Percentiles rank a stretch among this genome's conserved stretches.
Conservation (phyloP, 495 filamentous ascomycete genomes). For the Podospora anserina region DNA sequence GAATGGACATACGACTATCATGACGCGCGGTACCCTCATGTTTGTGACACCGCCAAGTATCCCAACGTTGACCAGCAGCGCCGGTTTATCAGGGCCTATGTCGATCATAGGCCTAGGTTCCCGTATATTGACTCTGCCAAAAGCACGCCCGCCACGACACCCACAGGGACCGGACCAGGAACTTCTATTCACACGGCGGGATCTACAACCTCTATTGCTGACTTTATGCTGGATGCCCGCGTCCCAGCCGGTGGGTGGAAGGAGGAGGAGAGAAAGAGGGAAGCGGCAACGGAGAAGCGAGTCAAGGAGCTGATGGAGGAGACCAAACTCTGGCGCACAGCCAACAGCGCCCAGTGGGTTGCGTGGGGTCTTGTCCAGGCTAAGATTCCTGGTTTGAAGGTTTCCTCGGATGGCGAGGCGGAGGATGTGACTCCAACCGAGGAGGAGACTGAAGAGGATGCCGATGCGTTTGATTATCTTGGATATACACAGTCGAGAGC, state of each 20-base stretch:
- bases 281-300: conserved; percentile 59
- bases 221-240: conserved; percentile 70
- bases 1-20: conserved; percentile 99
- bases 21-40: conserved; percentile 58
- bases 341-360: conserved; percentile 87
- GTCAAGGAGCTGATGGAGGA: conserved; percentile 70
- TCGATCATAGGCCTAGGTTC: conserved; percentile 68
- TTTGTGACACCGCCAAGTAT: conserved; percentile 64
- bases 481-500: conserved; percentile 87
- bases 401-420: neutral
- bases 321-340: conserved; percentile 77
- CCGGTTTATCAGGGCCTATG: conserved; percentile 81
- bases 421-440: conserved; percentile 20
- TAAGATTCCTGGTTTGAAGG: conserved; percentile 61
- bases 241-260: conserved; percentile 54
- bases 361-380: conserved; percentile 97
- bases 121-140: conserved; percentile 20
- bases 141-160: conserved; percentile 49
- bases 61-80: conserved; percentile 77
- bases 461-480: conserved; percentile 81
- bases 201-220: conserved; percentile 47
- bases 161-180: conserved; percentile 35
- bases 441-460: conserved; percentile 42
- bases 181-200: conserved; percentile 29
- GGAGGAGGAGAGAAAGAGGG: conserved; percentile 58